These are phyloP conservation scores for Antarctomyces pellizariae DNA, from an alignment of 495 filamentous ascomycete genomes.

Conservation along the genomic window DNA sequence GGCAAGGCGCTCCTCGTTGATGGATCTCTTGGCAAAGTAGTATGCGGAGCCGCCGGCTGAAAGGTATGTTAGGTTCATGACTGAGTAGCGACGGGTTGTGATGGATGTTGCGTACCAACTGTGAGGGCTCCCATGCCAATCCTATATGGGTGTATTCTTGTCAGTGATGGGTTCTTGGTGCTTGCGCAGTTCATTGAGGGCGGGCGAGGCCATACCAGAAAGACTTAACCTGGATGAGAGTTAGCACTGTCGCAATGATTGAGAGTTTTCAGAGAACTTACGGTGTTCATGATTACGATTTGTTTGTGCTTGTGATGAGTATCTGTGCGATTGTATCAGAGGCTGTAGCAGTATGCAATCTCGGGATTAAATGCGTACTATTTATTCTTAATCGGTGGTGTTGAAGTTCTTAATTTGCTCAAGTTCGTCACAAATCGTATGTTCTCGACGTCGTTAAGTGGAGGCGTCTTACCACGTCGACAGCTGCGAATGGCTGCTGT, in stretches of 20 bases:
- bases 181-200: constrained; percentile 1
- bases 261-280: constrained; percentile 6
- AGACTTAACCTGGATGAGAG: constrained; percentile 25
- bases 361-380: no score
- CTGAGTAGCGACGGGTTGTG: neutral
- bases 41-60: constrained; percentile 78
- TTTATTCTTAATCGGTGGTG: no score
- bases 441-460: no score
- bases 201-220: constrained; percentile 26
- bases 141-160: constrained; percentile 20
- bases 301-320: no score
- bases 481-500: no score
- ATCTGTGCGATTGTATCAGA: no score
- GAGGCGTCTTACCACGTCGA: no score
- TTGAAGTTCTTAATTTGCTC: no score
- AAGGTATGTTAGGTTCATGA: constrained; percentile 9
- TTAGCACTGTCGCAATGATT: constrained; percentile 7
- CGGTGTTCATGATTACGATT: constrained; percentile 16
- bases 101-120: constrained; percentile 29
- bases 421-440: no score
- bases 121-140: constrained; percentile 72
- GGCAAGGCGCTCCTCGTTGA: constrained; percentile 64
- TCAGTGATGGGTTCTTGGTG: constrained; percentile 1
- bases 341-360: no score
- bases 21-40: constrained; percentile 83